Evolutionary conservation across 139 green algal species (phyloP).

Genomic region (Zygnema cylindricum): DNA sequence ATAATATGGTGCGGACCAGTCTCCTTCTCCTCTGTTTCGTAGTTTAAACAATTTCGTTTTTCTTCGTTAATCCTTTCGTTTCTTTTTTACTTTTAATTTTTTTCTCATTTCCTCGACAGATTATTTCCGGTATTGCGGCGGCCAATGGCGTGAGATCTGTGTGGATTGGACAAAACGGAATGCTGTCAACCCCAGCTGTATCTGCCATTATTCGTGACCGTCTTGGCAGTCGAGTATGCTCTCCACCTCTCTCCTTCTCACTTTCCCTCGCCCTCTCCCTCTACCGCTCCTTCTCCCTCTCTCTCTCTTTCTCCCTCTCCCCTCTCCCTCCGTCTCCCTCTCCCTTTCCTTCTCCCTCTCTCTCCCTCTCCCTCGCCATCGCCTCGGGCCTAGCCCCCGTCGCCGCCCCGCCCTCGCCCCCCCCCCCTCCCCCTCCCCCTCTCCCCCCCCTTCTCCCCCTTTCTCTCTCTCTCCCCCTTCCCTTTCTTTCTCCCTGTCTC

Average conservation of each 20-base stretch:
- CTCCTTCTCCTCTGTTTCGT: too few relatives aligned
- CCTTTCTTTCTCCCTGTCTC: too few relatives aligned
- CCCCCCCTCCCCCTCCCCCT: not conserved
- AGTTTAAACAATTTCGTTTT: too few relatives aligned
- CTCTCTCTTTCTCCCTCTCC: not conserved
- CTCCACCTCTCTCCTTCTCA: too few relatives aligned
- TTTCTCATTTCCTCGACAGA: too few relatives aligned
- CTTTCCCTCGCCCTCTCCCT: too few relatives aligned
- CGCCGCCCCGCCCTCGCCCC: not conserved
- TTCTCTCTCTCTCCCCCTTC: not conserved
- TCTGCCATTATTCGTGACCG: conserved; percentile 66
- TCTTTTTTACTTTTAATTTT: too few relatives aligned
- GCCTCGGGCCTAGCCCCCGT: not conserved
- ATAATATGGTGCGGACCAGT: too few relatives aligned
- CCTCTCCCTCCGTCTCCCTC: too few relatives aligned
- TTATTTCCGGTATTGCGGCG: conserved; percentile 61
- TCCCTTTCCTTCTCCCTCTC: conserved; percentile 1
- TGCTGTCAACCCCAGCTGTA: conserved; percentile 65
- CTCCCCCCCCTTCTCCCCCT: not conserved
- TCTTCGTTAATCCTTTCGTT: too few relatives aligned
- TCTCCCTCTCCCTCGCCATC: not conserved
- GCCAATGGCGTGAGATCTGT: conserved; percentile 61
- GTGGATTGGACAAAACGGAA: conserved; percentile 54
- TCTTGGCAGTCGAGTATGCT: conserved; percentile 19
- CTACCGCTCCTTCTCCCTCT: not conserved